Evolutionary conservation across 2,329 filamentous ascomycete genomes (phyloP).

Genomic region (Hyphodiscus sp.): DNA sequence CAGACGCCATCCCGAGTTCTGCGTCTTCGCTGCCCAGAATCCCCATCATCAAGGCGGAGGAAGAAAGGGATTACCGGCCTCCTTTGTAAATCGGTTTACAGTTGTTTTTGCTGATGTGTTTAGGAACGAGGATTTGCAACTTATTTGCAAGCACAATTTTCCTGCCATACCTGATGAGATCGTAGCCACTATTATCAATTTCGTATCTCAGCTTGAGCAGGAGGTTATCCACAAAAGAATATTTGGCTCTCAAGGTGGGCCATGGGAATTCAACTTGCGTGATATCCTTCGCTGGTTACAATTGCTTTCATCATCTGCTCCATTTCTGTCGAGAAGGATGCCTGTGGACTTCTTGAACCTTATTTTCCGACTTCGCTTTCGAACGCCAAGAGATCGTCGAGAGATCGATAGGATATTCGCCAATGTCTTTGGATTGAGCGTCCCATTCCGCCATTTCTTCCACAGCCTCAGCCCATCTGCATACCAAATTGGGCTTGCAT

Average conservation of each 20-base stretch:
- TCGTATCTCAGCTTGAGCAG: conserved; percentile 74
- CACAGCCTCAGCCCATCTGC: conserved; percentile 59
- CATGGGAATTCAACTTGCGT: conserved; percentile 94
- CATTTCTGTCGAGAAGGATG: conserved; percentile 53
- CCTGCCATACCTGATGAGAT: conserved; percentile 52
- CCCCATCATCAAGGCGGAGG: conserved; percentile 96
- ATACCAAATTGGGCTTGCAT: conserved; percentile 76
- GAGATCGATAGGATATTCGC: conserved; percentile 61
- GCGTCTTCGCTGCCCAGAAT: conserved; percentile 95
- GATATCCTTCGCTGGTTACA: conserved; percentile 86
- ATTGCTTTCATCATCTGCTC: conserved; percentile 54
- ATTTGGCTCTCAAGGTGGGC: conserved; percentile 61
- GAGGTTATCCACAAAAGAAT: conserved; percentile 54
- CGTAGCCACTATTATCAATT: conserved; percentile 64
- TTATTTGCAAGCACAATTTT: conserved; percentile 77
- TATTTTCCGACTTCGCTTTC: conserved; percentile 82
- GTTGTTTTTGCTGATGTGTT: conserved; percentile 96
- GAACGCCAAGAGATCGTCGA: conserved; percentile 60
- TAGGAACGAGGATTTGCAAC: conserved; percentile 68
- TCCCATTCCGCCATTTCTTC: conserved; percentile 53
- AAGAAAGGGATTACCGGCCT: conserved; percentile 86
- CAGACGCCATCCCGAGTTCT: conserved; percentile 79
- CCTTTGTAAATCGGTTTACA: conserved; percentile 96
- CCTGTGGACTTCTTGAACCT: conserved; percentile 72
- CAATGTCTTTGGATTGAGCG: conserved; percentile 47